Conservation (phyloP, 2,329 filamentous ascomycete species). For the Diaporthe sp. region DNA sequence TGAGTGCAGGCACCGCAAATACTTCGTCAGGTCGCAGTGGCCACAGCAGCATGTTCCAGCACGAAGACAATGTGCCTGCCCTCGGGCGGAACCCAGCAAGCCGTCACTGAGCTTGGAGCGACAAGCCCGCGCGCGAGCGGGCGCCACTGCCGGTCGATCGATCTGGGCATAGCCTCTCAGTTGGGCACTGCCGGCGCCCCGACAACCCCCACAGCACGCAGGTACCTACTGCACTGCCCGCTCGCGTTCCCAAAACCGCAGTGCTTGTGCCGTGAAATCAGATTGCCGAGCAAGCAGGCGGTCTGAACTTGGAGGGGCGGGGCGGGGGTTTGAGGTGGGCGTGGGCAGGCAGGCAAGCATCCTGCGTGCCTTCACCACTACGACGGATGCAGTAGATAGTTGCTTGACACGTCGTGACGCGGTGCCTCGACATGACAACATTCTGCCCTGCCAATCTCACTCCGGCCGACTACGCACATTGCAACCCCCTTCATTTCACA, state of each 20-base stretch:
- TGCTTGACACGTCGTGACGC: slow-evolving; percentile 11
- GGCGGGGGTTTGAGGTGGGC: not conserved
- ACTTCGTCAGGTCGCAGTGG: not conserved
- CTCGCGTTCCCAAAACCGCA: not conserved
- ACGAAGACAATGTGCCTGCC: not conserved
- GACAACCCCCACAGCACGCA: not conserved
- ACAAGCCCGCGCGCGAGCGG: not conserved
- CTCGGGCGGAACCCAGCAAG: not conserved
- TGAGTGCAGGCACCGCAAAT: not conserved
- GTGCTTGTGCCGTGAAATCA: slow-evolving; percentile 1
- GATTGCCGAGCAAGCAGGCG: slow-evolving; percentile 6
- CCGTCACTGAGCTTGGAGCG: not conserved
- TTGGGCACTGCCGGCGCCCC: too few species aligned
- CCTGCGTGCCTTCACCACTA: not conserved
- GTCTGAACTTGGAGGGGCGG: not conserved
- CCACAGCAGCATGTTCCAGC: not conserved
- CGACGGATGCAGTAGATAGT: not conserved
- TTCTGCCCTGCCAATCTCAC: not conserved
- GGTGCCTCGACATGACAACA: slow-evolving; percentile 4
- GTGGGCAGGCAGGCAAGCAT: not conserved
- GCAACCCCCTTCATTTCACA: slow-evolving; percentile 24
- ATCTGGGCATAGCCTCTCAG: not conserved
- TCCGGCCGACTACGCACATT: not conserved
- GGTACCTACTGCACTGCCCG: not conserved
- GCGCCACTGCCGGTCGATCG: slow-evolving; percentile 22